A percentile compares a stretch with the other conserved stretches of the same genome.
phyloP scores from a whole-genome alignment of 352 stramenopile genomes.

The Thraustochytrium striatum region DNA sequence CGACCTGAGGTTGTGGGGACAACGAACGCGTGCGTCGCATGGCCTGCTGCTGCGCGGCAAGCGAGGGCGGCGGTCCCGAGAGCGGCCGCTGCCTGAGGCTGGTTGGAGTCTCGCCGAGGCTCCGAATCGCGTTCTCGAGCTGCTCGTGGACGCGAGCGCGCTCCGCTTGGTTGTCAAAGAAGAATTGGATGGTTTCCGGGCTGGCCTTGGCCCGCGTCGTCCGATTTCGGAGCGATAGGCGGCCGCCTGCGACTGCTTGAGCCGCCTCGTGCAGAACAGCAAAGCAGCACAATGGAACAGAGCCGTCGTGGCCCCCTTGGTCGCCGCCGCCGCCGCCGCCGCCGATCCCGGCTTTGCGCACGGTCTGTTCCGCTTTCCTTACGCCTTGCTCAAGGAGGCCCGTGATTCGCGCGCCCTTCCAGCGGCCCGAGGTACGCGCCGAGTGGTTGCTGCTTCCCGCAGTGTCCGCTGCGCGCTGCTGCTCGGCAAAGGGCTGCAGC shows the following conservation, averaged over 20 bases:
- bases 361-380: neutral
- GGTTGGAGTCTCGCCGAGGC: neutral
- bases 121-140: neutral
- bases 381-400: neutral
- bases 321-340: neutral
- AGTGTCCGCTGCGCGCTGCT: neutral
- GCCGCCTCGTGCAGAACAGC: neutral
- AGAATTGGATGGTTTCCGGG: conserved; percentile 6
- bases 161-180: neutral
- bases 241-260: neutral
- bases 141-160: neutral
- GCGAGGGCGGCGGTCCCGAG: neutral
- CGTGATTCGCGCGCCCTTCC: neutral
- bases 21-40: too few relatives aligned
- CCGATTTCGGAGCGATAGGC: neutral
- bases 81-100: too few relatives aligned
- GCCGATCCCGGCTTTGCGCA: neutral
- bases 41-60: neutral
- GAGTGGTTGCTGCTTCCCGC: neutral
- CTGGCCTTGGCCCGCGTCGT: neutral
- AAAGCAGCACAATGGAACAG: neutral
- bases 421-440: neutral
- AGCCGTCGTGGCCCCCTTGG: neutral
- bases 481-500: neutral
- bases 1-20: neutral